A percentile compares a stretch with the other conserved stretches of the same genome.
Evolutionary conservation across 768 basidiomycete genomes (phyloP).

Genomic region (Lentinus brumalis): DNA sequence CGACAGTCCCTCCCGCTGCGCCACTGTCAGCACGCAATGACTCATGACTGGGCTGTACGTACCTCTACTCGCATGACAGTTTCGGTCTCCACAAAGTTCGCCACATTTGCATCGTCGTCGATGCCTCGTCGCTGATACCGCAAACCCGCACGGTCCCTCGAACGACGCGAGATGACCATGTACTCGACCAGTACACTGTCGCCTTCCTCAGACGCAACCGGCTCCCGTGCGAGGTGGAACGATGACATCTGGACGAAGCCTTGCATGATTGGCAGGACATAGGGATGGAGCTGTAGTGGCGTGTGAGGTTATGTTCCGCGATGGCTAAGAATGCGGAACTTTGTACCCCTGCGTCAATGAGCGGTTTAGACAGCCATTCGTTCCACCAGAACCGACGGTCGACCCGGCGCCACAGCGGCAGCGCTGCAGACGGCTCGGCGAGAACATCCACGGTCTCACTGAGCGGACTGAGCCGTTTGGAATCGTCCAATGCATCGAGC

Average conservation of each 20-base stretch:
- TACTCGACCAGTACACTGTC: slow-evolving; percentile 62
- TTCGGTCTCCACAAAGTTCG: slow-evolving; percentile 96
- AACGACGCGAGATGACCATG: slow-evolving; percentile 81
- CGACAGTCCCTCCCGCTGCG: slow-evolving; percentile 67
- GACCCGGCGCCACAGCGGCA: slow-evolving; percentile 91
- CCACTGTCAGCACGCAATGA: background rate
- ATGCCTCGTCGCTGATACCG: slow-evolving; percentile 94
- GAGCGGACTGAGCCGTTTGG: slow-evolving; percentile 27
- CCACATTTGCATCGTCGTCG: slow-evolving; percentile 90
- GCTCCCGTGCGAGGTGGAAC: slow-evolving; percentile 60
- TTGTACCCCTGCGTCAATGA: slow-evolving; percentile 84
- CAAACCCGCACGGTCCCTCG: slow-evolving; percentile 87
- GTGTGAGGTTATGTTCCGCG: background rate
- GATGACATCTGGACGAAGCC: slow-evolving; percentile 82
- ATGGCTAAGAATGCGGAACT: background rate
- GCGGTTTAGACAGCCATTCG: slow-evolving; percentile 79
- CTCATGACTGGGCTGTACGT: slow-evolving; percentile 18
- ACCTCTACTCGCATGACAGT: slow-evolving; percentile 85
- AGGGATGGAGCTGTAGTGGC: slow-evolving; percentile 68
- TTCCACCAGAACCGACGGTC: slow-evolving; percentile 98
- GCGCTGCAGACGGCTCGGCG: slow-evolving; percentile 70
- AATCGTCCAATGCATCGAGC: slow-evolving; percentile 50
- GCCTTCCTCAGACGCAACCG: slow-evolving; percentile 40
- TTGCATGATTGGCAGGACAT: slow-evolving; percentile 90
- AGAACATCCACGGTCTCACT: slow-evolving; percentile 51